Base-by-base conservation (phyloP, 1,139 yeast genomes). In the Kurtzmaniella quercitrusa region DNA sequence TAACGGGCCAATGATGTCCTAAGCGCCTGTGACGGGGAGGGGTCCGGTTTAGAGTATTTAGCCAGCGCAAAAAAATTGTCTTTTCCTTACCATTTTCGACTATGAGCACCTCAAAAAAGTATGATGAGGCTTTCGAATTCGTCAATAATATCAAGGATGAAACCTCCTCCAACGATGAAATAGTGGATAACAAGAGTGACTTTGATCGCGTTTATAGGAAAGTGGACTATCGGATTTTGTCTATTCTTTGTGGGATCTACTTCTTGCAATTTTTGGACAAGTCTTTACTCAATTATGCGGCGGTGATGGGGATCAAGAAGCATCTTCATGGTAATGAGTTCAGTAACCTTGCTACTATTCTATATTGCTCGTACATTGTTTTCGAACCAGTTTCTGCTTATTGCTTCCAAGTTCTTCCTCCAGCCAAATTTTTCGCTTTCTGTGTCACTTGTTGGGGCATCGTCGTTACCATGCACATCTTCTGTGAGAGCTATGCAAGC, bases 261-360 rank as follows among this genome's bases (percentile, higher is more conserved):
- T 68, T 73, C 46, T 56, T 73, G 25, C 77, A 72, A 49, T 73
- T 67, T 50, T 54, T 75, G 40, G 79, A 75, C 49, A 74, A 74
- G 51, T 59, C 70, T 6, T 56, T 71, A 8, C 56, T 73, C 36
- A 70, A 71, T 49, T 74, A 72, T 54, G 72, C 80, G 2, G 75
- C 77, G 1, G 78, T 75, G 1, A 74, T 75, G 78, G 81, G 81
- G 1, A 68, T 76, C 41, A 70, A 69, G 51, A 53, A 57, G 7
- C 53, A 67, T 41, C 53, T 70, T 42, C 56, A 55, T 11, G 65
- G 71, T 3, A 60, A 66, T 45, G 65, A 73, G 46, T 73, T 67
- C 50, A 66, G 74, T 37, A 65, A 73, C 50, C 57, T 70, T 37
- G 71, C 72, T 11, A 70, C 77, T 5, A 68, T 69, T 36, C 63